These are phyloP conservation scores for Balakata baccata DNA, from an alignment of 345 rosid species.

Conservation along the genomic window DNA sequence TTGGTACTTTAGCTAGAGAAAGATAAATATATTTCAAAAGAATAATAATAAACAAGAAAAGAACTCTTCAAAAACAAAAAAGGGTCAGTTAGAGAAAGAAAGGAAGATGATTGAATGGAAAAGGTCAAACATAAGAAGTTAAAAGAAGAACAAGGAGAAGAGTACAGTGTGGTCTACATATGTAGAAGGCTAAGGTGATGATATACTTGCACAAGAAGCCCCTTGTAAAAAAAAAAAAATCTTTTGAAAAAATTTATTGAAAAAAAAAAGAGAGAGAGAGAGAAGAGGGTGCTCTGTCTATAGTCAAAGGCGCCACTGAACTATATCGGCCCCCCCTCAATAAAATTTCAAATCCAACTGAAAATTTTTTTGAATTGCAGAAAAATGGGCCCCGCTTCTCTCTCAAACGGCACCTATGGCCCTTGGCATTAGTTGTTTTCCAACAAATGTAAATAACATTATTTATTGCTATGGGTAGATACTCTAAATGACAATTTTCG, in stretches of 20 bases:
- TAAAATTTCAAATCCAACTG: constrained; percentile 42
- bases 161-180: constrained; percentile 11
- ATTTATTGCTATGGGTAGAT: constrained; percentile 5
- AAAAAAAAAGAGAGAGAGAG: constrained; percentile 20
- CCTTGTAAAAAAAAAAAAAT: background rate
- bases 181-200: background rate
- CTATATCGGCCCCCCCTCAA: constrained; percentile 57
- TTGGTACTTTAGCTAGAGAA: constrained; percentile 7
- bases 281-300: constrained; percentile 18
- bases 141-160: constrained; percentile 1
- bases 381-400: constrained; percentile 32
- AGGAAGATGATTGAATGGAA: constrained; percentile 23
- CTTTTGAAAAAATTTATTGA: background rate
- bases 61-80: background rate
- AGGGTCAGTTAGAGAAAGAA: background rate
- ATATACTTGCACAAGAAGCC: background rate
- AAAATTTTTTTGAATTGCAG: constrained; percentile 36
- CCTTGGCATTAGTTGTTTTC: background rate
- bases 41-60: background rate
- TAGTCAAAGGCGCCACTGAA: constrained; percentile 36
- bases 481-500: background rate
- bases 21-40: background rate
- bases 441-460: background rate
- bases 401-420: constrained; percentile 30
- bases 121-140: constrained; percentile 23